Base-by-base conservation (phyloP, 257 asterid species). In the Anisodus acutangulus region DNA sequence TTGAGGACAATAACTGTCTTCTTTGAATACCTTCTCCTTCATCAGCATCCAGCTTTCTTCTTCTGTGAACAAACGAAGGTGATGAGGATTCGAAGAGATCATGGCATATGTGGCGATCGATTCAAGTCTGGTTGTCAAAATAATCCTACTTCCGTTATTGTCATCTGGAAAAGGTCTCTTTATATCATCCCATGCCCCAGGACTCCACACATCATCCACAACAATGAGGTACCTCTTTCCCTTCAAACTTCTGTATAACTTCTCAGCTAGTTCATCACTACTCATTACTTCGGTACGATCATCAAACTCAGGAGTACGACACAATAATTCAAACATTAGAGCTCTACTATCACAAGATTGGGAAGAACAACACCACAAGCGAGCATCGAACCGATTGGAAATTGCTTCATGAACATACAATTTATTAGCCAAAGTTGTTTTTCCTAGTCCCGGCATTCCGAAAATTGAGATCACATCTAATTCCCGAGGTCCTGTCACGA, bases 401-500 rank as follows among this genome's bases (percentile, higher is more conserved):
- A 70, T 70, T 0, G 54, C 1, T 43, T 70, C 22, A 49, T 41
- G 9, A 39, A 5, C 51, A 49, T 70, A 70, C 47, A 70, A 16
- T 70, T 19, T 70, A 31, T 70, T 70, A 49, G 55, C 79, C 55
- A 70, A 49, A 70, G 55, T 70, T 70, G 79, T 70, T 70, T 70
- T 70, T 13, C 79, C 79, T 0, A 70, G 15, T 69, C 78, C 78
- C 11, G 53, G 78, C 78, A 69, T 69, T 41, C 78, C 78, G 37
- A 69, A 22, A 69, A 69, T 69, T n/a, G 53, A 69, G 17, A 69
- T 45, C 78, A 69, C 49, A 69, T 69, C 78, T 31, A 35, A 45
- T 69, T 35, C 53, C 19, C 78, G 22, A 35, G 2, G 43, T 15
- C 49, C 49, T 5, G 26, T 69, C 62, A 55, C 19, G 13, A 69